Evolutionary conservation across 2,329 filamentous ascomycete species (phyloP), one percentile per base, ranked within the genome.

Genomic region (Plenodomus biglobosus): DNA sequence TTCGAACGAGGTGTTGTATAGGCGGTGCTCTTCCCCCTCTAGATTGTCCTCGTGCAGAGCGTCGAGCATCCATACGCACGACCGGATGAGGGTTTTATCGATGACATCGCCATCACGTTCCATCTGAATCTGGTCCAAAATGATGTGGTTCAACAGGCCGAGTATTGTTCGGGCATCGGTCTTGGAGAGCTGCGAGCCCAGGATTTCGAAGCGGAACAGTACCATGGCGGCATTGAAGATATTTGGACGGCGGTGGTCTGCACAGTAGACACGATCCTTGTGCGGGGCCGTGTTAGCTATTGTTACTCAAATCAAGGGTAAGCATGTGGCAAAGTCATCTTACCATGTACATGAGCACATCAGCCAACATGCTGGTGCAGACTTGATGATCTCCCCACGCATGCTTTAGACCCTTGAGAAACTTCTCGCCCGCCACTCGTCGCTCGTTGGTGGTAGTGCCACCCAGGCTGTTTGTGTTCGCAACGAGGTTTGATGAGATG

Each of bases 331-430:
- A 8, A 16, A 15, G 11, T n/a, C 15, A 13, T 64, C 77, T 64
- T 66, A 84, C 82, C 79, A 99, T 90, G 67, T 96, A 96, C 91
- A 97, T 96, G 42, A 97, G 79, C 24, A 97, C 90, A 70, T 97
- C 94, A 3, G 92, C 91, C 42, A 90, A 86, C 92, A 97, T 97
- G 66, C 90, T 91, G 89, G 96, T 96, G 38, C 88, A 92, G 47
- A 88, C 83, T 67, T 92, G 89, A 67, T 99, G 92, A 54, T 95
- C 88, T 52, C 91, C 84, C 90, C 92, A 99, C 2, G 86, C 84
- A 48, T 85, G 80, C 59, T 87, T 87, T 13, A 97, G 72, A 0
- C 84, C 86, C 46, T 83, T 83, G 49, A 99, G 73, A 56, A 97
- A 95, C 64, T 81, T 85, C 72, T 96, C 91, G 40, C 92, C 92